Base-by-base conservation (phyloP, 129 eudicot genomes). In the Helianthus tuberosus region DNA sequence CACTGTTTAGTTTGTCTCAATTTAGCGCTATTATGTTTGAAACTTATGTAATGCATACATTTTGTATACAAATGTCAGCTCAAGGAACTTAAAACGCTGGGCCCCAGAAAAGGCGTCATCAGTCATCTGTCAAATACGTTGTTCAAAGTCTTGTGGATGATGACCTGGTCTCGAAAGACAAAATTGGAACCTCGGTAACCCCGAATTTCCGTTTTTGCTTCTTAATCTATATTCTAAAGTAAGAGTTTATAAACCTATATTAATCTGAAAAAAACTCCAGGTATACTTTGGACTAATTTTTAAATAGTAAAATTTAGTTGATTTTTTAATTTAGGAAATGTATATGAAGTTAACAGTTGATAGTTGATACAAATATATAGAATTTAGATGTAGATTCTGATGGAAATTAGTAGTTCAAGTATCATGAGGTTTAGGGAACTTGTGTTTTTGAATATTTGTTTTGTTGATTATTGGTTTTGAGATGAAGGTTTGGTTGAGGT, bases 131-230 rank as follows among this genome's bases (percentile, higher is more conserved):
- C 49, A 93, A 93, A 79, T 97, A 93, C 66, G 97, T 93, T 77
- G 67, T 90, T 72, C 98, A 93, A 72, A 84, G 86, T 81, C 83
- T 93, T 16, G 98, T 90, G 68, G 98, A 90, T 66, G 98, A 93
- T 80, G 98, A 93, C 81, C 82, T 90, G 44, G 98, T 90, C 64
- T 86, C 85, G 71, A 90, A 93, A 68, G 97, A 93, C 85, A 93
- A 93, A 84, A 86, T 93, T 14, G 97, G 98, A 80, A 93, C 90
- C 68, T 93, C 97, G 12, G 98, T 93, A 78, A 86, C 97, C 76
- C 63, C 17, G 50, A 38, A 20, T 27, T n/a, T 74, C 3, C 16
- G 39, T 38, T 49, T 15, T 16, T 63, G 15, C 51, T 50, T 62
- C 5, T 38, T 13, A 74, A 25, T 48, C 35, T n/a, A 3, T 1